These are phyloP conservation scores for Magnolia changhungtana DNA, from an alignment of 164 flowering plant genomes.

Conservation along the genomic window DNA sequence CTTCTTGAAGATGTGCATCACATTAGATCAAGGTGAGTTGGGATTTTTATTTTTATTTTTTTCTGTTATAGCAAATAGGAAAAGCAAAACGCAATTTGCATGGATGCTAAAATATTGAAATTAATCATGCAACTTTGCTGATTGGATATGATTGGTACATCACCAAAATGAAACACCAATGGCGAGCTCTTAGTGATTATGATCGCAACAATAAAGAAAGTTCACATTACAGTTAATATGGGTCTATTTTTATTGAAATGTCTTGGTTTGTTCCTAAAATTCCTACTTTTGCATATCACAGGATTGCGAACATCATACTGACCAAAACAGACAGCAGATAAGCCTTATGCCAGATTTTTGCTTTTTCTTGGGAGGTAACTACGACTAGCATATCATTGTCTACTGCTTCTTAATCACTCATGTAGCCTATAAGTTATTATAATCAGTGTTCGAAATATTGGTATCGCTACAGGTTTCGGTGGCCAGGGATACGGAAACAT, in stretches of 20 bases:
- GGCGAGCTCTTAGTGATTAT: background rate
- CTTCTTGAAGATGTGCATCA: slow-evolving; percentile 45
- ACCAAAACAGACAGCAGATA: slow-evolving; percentile 19
- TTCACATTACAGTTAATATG: background rate
- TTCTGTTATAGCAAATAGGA: background rate
- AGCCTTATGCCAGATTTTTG: slow-evolving; percentile 1
- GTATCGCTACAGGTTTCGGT: no score
- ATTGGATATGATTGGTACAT: background rate
- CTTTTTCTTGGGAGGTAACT: background rate
- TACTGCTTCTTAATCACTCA: background rate
- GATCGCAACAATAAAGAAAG: background rate
- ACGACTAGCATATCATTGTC: background rate
- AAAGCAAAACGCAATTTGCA: no score
- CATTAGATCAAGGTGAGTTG: slow-evolving; percentile 54
- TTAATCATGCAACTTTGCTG: background rate
- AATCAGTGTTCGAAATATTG: no score
- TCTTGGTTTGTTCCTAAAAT: background rate
- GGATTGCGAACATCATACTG: slow-evolving; percentile 39
- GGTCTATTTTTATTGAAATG: background rate
- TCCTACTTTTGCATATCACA: slow-evolving; percentile 15
- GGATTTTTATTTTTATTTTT: background rate
- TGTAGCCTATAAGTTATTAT: background rate
- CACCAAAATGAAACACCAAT: background rate
- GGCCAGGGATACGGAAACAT: no score
- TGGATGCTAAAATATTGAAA: background rate